Evolutionary conservation across 345 rosid genomes (phyloP).

Genomic region (Capsella bursapastoris): DNA sequence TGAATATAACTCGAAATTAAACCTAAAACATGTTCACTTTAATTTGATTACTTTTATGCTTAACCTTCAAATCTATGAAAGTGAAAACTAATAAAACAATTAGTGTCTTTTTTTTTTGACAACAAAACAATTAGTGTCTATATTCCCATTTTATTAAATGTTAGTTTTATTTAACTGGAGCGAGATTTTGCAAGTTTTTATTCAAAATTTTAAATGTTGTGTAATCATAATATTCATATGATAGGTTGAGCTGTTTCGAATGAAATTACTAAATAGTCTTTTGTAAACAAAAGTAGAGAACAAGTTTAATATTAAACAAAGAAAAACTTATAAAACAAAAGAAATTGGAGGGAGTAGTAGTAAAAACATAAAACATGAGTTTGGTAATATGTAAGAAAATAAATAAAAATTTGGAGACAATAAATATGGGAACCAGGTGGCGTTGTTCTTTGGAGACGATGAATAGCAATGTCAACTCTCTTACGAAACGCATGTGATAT

Average conservation of each 20-base stretch:
- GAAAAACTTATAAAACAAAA: neutral
- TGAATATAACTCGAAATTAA: neutral
- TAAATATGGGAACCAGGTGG: constrained; percentile 47
- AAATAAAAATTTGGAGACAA: constrained; percentile 18
- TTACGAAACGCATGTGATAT: constrained; percentile 46
- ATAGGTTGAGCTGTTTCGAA: too few species aligned
- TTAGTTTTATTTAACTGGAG: too few species aligned
- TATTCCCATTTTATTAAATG: too few species aligned
- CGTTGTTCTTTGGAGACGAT: constrained; percentile 48
- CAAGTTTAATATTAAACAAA: too few species aligned
- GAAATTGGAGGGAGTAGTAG: neutral
- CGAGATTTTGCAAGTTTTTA: too few species aligned
- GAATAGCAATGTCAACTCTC: constrained; percentile 48
- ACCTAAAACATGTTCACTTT: neutral
- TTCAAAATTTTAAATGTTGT: too few species aligned
- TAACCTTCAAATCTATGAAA: neutral
- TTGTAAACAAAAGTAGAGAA: too few species aligned
- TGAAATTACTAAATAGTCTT: too few species aligned
- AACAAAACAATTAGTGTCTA: neutral
- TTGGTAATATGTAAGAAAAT: neutral
- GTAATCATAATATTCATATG: too few species aligned
- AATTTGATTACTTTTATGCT: too few species aligned
- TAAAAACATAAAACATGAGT: neutral
- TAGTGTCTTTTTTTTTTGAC: too few species aligned
- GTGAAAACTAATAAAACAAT: too few species aligned